Evolutionary conservation across 805 yeast species (phyloP).

Genomic region (Candida pini): DNA sequence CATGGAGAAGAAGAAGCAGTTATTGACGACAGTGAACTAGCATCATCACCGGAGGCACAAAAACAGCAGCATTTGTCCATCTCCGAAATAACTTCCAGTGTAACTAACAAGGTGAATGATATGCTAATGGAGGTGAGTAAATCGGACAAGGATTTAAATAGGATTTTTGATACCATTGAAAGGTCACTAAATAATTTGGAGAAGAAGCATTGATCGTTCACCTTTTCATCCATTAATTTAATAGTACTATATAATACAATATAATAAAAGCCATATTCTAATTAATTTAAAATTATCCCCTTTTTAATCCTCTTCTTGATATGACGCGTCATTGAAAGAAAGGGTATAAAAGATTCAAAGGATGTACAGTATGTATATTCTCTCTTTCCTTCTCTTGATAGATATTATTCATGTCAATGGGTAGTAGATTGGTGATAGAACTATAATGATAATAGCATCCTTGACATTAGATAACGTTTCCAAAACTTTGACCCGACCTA

Average conservation of each 20-base stretch:
- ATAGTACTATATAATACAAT: too few species aligned
- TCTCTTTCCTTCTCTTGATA: too few species aligned
- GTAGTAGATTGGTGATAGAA: too few species aligned
- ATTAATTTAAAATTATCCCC: too few species aligned
- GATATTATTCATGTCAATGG: too few species aligned
- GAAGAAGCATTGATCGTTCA: too few species aligned
- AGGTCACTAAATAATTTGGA: constrained; percentile 10
- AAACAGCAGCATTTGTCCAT: constrained; percentile 11
- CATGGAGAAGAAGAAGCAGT: not conserved
- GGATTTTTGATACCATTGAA: constrained; percentile 17
- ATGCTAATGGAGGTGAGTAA: constrained; percentile 18
- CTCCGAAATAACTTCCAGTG: constrained; percentile 19
- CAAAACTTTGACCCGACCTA: constrained; percentile 1
- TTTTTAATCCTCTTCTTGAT: too few species aligned
- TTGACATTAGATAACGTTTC: constrained; percentile 9
- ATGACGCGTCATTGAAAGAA: too few species aligned
- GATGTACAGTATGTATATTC: too few species aligned
- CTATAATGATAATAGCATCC: constrained; percentile 15
- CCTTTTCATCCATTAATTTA: too few species aligned
- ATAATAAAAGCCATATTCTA: too few species aligned
- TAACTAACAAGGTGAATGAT: constrained; percentile 17
- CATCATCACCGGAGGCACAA: not conserved
- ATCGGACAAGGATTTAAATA: constrained; percentile 17
- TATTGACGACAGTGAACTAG: not conserved
- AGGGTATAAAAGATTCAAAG: too few species aligned